phyloP scores from a whole-genome alignment of 306 rosid genomes.

The Hylodesmum podocarpum region DNA sequence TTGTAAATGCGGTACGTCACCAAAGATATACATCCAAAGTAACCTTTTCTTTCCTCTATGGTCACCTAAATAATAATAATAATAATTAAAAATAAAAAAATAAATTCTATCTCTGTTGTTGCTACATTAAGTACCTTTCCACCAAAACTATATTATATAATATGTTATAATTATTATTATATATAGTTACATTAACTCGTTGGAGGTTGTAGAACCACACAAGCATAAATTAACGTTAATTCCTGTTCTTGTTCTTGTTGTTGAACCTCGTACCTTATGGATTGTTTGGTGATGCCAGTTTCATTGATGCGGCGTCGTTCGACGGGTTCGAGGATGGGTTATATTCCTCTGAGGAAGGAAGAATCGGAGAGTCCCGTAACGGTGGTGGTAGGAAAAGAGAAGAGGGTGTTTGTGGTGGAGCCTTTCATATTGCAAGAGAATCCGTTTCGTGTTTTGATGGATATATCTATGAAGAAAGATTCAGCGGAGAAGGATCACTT shows the following conservation, averaged over 20 bases:
- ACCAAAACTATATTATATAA: not conserved
- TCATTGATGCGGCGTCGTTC: conserved; percentile 51
- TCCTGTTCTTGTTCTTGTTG: no score
- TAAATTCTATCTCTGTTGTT: not conserved
- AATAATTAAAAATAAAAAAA: not conserved
- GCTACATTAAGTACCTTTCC: not conserved
- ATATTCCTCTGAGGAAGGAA: conserved; percentile 43
- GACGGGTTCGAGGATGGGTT: conserved; percentile 47
- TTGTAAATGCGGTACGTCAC: not conserved
- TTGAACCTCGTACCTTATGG: no score
- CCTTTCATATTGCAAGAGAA: conserved; percentile 69
- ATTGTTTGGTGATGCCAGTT: conserved; percentile 77
- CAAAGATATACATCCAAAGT: not conserved
- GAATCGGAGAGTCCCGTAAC: conserved; percentile 50
- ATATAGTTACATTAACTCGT: not conserved
- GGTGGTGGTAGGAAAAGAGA: conserved; percentile 86
- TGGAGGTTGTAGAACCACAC: not conserved
- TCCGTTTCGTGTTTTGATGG: conserved; percentile 70
- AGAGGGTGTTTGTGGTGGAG: conserved; percentile 77
- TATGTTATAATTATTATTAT: not conserved
- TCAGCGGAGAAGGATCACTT: not conserved
- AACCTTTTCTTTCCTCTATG: conserved; percentile 26
- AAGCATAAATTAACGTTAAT: no score
- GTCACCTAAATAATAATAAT: conserved; percentile 13
- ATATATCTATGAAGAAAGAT: conserved; percentile 46